Percentiles rank a stretch among this genome's conserved stretches.
These are phyloP conservation scores for Liquidambar formosana DNA, from an alignment of 164 flowering plant genomes.

Conservation along the genomic window DNA sequence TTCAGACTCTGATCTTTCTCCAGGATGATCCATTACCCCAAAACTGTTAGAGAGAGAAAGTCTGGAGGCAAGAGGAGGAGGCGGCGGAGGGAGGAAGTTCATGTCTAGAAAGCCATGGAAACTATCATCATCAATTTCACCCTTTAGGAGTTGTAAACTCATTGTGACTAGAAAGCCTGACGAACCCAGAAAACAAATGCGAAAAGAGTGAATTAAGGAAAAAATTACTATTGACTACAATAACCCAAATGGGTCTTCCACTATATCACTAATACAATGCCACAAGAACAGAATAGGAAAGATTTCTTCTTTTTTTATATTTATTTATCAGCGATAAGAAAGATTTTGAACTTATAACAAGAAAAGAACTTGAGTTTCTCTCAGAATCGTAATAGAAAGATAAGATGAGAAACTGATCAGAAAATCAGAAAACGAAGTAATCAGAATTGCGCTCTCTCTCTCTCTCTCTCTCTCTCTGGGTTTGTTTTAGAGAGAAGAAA, in stretches of 20 bases:
- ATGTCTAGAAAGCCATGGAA: conserved; percentile 6
- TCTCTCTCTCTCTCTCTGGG: not conserved
- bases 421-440: no score
- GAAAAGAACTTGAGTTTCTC: no score
- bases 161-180: conserved; percentile 8
- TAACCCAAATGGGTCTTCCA: not conserved
- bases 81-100: conserved; percentile 13
- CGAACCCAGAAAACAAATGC: not conserved
- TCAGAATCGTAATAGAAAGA: no score
- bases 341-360: no score
- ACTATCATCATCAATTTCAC: conserved; percentile 1
- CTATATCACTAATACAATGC: not conserved
- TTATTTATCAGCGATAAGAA: no score
- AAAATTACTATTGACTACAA: not conserved
- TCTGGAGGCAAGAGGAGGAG: not conserved
- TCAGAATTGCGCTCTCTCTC: not conserved
- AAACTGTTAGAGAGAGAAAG: conserved; percentile 11
- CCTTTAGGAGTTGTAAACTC: conserved; percentile 6
- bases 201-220: not conserved
- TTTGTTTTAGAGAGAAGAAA: conserved; percentile 3
- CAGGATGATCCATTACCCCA: not conserved
- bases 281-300: not conserved
- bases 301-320: no score
- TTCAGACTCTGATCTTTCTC: not conserved
- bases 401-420: no score